Percentiles rank a stretch among this genome's conserved stretches.
Conservation (phyloP, 78 protist genomes). For the Dictyostelium discoideum region DNA sequence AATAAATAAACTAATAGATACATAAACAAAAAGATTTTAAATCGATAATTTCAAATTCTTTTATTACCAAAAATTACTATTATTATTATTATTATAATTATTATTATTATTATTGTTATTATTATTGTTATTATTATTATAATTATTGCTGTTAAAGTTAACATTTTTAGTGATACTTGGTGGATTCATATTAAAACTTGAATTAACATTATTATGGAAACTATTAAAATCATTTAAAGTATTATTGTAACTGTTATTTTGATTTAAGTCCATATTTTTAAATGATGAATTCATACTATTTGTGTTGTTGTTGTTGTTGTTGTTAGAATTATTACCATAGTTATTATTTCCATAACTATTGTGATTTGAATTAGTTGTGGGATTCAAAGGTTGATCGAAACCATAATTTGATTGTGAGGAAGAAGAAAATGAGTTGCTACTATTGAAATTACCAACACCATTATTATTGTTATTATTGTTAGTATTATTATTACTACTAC, state of each 20-base stretch:
- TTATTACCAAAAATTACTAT: background rate
- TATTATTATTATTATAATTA: background rate
- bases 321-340: background rate
- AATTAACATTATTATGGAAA: conserved; percentile 8
- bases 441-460: background rate
- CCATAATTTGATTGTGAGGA: background rate
- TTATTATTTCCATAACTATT: background rate
- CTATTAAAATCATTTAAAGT: conserved; percentile 12
- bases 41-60: background rate
- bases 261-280: background rate
- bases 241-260: background rate
- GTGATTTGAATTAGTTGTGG: background rate
- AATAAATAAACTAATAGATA: background rate
- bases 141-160: background rate
- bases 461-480: background rate
- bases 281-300: conserved; percentile 4
- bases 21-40: background rate
- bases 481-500: background rate
- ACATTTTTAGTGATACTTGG: background rate
- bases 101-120: background rate
- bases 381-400: conserved; percentile 3
- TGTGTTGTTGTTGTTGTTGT: background rate
- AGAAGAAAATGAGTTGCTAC: background rate
- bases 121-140: background rate
- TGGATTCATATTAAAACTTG: background rate